phyloP scores from a whole-genome alignment of 305 asterid species.

The Fraxinus angustifolia region DNA sequence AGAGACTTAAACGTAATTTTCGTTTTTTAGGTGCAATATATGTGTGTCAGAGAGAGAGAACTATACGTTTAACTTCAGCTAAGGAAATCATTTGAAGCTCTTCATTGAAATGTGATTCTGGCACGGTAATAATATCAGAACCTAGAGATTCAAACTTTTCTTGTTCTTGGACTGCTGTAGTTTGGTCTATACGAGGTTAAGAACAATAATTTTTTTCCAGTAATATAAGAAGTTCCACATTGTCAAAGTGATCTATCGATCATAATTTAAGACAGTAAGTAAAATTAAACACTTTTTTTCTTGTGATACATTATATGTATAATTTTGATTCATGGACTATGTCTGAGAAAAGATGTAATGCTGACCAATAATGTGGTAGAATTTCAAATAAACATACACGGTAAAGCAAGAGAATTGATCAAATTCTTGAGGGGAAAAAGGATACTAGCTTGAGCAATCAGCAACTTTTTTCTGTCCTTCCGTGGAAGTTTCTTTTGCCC shows the following conservation, averaged over 20 bases:
- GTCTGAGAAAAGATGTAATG: neutral
- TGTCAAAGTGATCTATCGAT: neutral
- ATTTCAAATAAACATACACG: constrained; percentile 4
- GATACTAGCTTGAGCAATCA: constrained; percentile 60
- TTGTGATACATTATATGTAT: neutral
- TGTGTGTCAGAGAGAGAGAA: neutral
- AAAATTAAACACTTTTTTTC: constrained; percentile 2
- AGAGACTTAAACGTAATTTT: neutral
- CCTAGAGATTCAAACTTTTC: constrained; percentile 35
- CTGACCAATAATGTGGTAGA: neutral
- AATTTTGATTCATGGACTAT: constrained; percentile 5
- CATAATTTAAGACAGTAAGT: neutral
- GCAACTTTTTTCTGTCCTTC: constrained; percentile 67
- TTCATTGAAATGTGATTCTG: constrained; percentile 37
- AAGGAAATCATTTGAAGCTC: constrained; percentile 33
- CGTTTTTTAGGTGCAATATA: neutral
- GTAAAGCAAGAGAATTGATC: constrained; percentile 10
- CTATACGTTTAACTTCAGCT: constrained; percentile 50
- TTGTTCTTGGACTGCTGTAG: constrained; percentile 40
- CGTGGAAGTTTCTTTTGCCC: constrained; percentile 61
- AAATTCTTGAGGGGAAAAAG: constrained; percentile 33
- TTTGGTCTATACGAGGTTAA: constrained; percentile 62
- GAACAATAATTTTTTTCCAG: constrained; percentile 26
- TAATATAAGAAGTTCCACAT: constrained; percentile 9
- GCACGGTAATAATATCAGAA: constrained; percentile 41